phyloP scores from a whole-genome alignment of 2,329 filamentous ascomycete genomes.

The Rhinocladiella similis region DNA sequence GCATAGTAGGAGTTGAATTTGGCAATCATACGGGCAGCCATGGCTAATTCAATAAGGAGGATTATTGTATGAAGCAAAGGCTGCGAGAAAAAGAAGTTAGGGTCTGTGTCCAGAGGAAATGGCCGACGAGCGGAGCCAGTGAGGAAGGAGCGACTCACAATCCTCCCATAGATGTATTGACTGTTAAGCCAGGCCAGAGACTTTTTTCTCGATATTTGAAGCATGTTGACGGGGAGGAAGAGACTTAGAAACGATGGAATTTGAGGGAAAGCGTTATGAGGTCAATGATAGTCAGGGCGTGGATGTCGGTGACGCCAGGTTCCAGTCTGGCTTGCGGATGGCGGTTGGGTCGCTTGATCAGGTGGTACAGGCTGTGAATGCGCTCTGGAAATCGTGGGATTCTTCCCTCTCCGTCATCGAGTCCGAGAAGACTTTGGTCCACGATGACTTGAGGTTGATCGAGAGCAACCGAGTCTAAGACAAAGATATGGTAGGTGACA shows the following conservation, averaged over 20 bases:
- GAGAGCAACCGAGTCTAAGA: not conserved
- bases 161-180: constrained; percentile 43
- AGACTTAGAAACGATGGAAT: constrained; percentile 27
- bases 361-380: not conserved
- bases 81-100: constrained; percentile 48
- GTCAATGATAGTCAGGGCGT: constrained; percentile 10
- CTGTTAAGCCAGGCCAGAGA: constrained; percentile 47
- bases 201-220: constrained; percentile 41
- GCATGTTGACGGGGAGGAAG: constrained; percentile 37
- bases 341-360: not conserved
- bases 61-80: constrained; percentile 83
- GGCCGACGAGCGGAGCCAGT: not conserved
- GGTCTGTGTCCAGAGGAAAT: not conserved
- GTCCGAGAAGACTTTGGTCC: too few species aligned
- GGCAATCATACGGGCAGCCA: constrained; percentile 76
- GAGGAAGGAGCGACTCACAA: constrained; percentile 25
- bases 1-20: constrained; percentile 96
- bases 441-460: too few species aligned
- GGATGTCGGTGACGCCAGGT: constrained; percentile 20
- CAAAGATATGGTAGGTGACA: not conserved
- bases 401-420: too few species aligned
- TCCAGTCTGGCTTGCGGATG: constrained; percentile 2
- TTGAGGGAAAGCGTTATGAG: constrained; percentile 9
- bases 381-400: not conserved
- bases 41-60: constrained; percentile 83